These are phyloP conservation scores for Daldinia caldariorum DNA, from an alignment of 495 filamentous ascomycete genomes.

Conservation along the genomic window DNA sequence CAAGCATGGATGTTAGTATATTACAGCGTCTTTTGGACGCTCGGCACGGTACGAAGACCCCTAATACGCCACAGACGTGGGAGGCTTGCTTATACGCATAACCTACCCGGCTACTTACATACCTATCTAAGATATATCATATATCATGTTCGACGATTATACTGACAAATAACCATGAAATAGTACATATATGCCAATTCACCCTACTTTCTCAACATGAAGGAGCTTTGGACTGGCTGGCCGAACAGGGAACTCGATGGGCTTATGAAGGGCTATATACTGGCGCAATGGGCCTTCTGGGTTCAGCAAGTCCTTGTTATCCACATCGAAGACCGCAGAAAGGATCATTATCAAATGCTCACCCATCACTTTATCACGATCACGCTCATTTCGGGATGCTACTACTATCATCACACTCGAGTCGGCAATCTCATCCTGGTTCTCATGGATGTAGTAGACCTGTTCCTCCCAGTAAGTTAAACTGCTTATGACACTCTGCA, in stretches of 20 bases:
- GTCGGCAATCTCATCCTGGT: conserved; percentile 90
- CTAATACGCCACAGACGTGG: conserved; percentile 4
- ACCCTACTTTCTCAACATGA: conserved; percentile 78
- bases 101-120: background rate
- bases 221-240: conserved; percentile 84
- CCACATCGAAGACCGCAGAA: conserved; percentile 90
- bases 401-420: conserved; percentile 82
- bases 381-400: conserved; percentile 78
- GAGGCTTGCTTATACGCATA: background rate
- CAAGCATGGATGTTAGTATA: conserved; percentile 92
- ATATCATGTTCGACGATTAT: background rate
- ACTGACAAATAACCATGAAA: conserved; percentile 35
- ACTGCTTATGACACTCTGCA: background rate
- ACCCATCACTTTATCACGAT: conserved; percentile 93
- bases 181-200: conserved; percentile 86
- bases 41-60: conserved; percentile 77
- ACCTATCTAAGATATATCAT: too few relatives aligned
- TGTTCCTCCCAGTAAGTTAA: conserved; percentile 80
- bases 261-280: conserved; percentile 87
- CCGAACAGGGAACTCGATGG: conserved; percentile 77
- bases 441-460: conserved; percentile 93
- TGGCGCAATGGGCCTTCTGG: conserved; percentile 92
- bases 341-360: conserved; percentile 96
- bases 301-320: conserved; percentile 93
- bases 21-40: conserved; percentile 77